A percentile compares a stretch with the other conserved stretches of the same genome.
These are phyloP conservation scores for Crotalaria pallida DNA, from an alignment of 306 rosid species.

Conservation along the genomic window DNA sequence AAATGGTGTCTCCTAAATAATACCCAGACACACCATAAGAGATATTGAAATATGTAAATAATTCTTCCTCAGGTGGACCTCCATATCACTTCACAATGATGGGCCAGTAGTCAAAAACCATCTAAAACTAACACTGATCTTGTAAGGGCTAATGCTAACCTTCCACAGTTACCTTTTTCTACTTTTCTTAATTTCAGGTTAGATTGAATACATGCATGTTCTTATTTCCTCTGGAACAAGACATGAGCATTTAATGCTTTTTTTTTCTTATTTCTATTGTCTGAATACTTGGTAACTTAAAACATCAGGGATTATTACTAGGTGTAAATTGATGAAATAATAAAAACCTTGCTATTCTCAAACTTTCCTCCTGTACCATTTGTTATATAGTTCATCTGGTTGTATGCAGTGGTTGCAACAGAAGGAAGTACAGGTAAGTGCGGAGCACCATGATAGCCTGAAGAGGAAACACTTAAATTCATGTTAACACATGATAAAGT, in stretches of 20 bases:
- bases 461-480: slow-evolving; percentile 57
- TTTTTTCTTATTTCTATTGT: background rate
- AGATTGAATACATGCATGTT: no score
- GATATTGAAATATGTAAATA: background rate
- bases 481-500: no score
- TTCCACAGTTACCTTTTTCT: no score
- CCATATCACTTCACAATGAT: background rate
- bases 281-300: background rate
- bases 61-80: slow-evolving; percentile 2
- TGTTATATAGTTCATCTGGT: slow-evolving; percentile 51
- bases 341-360: slow-evolving; percentile 72
- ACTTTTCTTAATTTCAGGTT: no score
- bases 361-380: slow-evolving; percentile 76
- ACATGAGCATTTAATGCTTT: background rate
- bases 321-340: slow-evolving; percentile 15
- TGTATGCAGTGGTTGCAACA: slow-evolving; percentile 69
- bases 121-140: no score
- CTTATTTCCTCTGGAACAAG: slow-evolving; percentile 12
- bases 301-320: slow-evolving; percentile 22
- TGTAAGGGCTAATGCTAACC: no score
- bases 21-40: background rate
- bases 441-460: slow-evolving; percentile 65
- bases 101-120: background rate
- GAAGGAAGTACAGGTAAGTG: slow-evolving; percentile 62
- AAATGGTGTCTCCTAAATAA: background rate